phyloP scores from a whole-genome alignment of 2,329 filamentous ascomycete species.

The Pseudogymnoascus destructans region DNA sequence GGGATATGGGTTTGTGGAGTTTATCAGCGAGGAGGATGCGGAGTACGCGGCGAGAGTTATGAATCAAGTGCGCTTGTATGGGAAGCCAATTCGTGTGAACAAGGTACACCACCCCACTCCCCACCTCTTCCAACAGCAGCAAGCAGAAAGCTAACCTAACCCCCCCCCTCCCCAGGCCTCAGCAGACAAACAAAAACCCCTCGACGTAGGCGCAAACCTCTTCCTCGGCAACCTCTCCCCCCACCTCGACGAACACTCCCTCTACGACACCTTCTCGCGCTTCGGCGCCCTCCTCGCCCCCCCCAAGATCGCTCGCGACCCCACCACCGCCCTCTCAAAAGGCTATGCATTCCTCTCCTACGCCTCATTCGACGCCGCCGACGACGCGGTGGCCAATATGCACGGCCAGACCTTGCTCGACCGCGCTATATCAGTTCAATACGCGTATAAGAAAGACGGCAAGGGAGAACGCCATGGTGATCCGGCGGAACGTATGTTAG shows the following conservation, averaged over 20 bases:
- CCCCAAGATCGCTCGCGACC: conserved; percentile 82
- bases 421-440: conserved; percentile 92
- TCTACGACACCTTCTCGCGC: conserved; percentile 88
- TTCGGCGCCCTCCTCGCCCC: conserved; percentile 76
- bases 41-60: conserved; percentile 95
- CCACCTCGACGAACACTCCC: conserved; percentile 87
- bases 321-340: conserved; percentile 72
- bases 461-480: conserved; percentile 95
- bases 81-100: conserved; percentile 92
- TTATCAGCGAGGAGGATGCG: conserved; percentile 86
- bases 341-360: conserved; percentile 95
- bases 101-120: conserved; percentile 43
- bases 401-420: conserved; percentile 94
- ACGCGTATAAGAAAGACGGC: conserved; percentile 98
- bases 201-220: conserved; percentile 90
- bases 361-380: conserved; percentile 82
- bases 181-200: conserved; percentile 86
- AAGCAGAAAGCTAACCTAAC: conserved; percentile 6
- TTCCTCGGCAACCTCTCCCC: conserved; percentile 93
- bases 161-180: conserved; percentile 35
- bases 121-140: background rate
- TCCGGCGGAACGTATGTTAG: conserved; percentile 80
- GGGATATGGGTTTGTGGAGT: conserved; percentile 98
- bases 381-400: conserved; percentile 84
- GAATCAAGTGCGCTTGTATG: conserved; percentile 87